Base-by-base conservation (phyloP, 345 rosid genomes). In the Raphanus raphanistrum region DNA sequence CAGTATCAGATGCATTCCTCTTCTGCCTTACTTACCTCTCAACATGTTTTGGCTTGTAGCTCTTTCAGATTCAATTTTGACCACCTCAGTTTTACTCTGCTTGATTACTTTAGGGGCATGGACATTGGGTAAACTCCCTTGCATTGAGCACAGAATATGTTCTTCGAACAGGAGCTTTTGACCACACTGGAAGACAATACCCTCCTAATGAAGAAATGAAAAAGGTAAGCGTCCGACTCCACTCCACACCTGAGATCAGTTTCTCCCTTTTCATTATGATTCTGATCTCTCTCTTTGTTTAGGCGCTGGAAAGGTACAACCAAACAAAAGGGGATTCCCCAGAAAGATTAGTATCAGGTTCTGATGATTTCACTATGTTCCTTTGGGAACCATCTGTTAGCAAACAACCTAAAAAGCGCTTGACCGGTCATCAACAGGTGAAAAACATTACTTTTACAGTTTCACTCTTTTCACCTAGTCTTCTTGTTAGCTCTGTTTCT, bases 391-490 rank as follows among this genome's bases (percentile, higher is more conserved):
- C 98, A 71, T 82, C 93, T 66, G 84, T 84, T 66, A 86, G 89
- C 84, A 92, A 94, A 76, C 96, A 92, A 74, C 86, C 90, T 15
- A 92, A 85, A 82, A 85, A 88, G 48, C 97, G 92, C 12, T 86
- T 94, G 87, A 94, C 96, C 5, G 98, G 98, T 70, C 98, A 94
- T 83, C 95, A 92, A 80, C 92, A 92, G 90, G 98, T 92, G 72
- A 36, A n/a, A 28, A 21, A 45, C 61, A 4, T 41, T 70, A 13
- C 57, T 21, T 36, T 36, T 4, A 64, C 27, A 64, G 10, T 35
- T 59, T 66, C 8, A 32, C 33, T 35, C 48, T 38, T 27, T 57
- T 29, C 28, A 6, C 28, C 57, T 32, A 35, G 4, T 11, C 21
- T 21, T 5, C 5, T 50, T 6, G 12, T 57, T 52, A 55, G 31